Base-by-base conservation (phyloP, 768 basidiomycete species). In the Thelephora ganbajun region DNA sequence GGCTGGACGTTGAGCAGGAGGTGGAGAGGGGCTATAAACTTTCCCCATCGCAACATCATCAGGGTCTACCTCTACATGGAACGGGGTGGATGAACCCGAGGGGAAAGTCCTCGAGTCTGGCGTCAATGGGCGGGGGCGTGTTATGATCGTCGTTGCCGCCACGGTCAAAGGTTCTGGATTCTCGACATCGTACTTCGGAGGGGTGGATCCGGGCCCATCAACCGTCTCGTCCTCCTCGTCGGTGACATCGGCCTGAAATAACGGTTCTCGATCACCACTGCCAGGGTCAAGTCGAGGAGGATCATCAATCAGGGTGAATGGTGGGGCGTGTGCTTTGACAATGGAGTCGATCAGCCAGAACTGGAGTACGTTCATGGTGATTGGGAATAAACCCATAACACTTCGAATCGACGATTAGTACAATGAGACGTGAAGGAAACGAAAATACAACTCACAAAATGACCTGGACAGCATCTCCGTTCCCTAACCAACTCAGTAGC, bases 341-440 rank as follows among this genome's bases (percentile, higher is more conserved):
- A 92, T 91, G 0, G 86, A 84, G 65, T 96, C 90, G 49, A 96
- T 92, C 45, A 96, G 68, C 80, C 92, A 92, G 72, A 97, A 97
- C 60, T 98, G 94, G 11, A 89, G 55, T 34, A 90, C 66, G 61
- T 91, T 91, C 86, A 89, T 88, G 37, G 80, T 66, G 54, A 86
- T 83, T 0, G 91, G 92, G 66, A 93, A 91, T 45, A 94, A 63
- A 46, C 89, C 88, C 88, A 97, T 92, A 19, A 82, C 83, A 54
- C 85, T 89, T 53, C 19, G n/a, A n/a, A 30, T 30, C 44, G 5
- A 33, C 26, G 14, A 13, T 12, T 9, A 22, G 22, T 26, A 33
- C 35, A 6, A 14, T 16, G 43, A 45, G 50, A 47, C 33, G 26
- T 13, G 6, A 16, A 35, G 22, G 14, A 12, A 16, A 35, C 3